Evolutionary conservation across 2,329 filamentous ascomycete species (phyloP).

Genomic region (Hymenoscyphus scutula): DNA sequence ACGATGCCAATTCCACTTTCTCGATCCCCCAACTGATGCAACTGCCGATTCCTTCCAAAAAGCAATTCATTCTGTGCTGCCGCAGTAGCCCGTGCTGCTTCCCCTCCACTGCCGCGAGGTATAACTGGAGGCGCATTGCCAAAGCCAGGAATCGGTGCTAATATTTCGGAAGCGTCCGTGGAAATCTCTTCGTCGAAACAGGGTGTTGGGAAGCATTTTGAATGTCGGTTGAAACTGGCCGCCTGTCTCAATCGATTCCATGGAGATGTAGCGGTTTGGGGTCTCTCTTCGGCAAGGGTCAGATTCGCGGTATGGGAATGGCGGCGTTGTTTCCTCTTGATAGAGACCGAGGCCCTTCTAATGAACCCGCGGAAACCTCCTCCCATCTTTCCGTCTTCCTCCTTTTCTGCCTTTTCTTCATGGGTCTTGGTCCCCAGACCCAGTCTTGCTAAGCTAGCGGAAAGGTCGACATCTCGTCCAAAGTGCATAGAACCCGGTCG

Average conservation of each 20-base stretch:
- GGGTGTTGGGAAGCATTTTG: constrained; percentile 22
- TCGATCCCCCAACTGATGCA: constrained; percentile 48
- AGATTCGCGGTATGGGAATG: constrained; percentile 34
- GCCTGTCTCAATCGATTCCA: constrained; percentile 35
- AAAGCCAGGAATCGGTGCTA: constrained; percentile 34
- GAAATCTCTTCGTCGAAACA: constrained; percentile 21
- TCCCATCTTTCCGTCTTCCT: constrained; percentile 23
- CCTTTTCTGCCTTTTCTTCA: constrained; percentile 19
- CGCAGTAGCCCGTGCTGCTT: constrained; percentile 57
- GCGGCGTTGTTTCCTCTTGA: constrained; percentile 32
- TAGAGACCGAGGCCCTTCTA: constrained; percentile 32
- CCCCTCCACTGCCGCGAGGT: constrained; percentile 57
- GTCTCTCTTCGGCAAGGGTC: constrained; percentile 28
- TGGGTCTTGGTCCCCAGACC: constrained; percentile 13
- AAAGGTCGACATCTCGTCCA: constrained; percentile 13
- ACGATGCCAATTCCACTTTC: constrained; percentile 65
- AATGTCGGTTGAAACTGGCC: constrained; percentile 34
- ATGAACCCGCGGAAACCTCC: constrained; percentile 31
- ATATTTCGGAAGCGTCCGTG: constrained; percentile 26
- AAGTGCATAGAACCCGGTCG: constrained; percentile 27
- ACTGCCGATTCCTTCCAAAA: constrained; percentile 39
- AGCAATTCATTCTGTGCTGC: constrained; percentile 56
- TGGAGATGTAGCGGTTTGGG: constrained; percentile 25
- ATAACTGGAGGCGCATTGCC: constrained; percentile 58
- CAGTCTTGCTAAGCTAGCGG: constrained; percentile 13